Percentiles rank a stretch among this genome's conserved stretches.
Conservation (phyloP, 495 filamentous ascomycete species). For the Clohesyomyces aquaticus region DNA sequence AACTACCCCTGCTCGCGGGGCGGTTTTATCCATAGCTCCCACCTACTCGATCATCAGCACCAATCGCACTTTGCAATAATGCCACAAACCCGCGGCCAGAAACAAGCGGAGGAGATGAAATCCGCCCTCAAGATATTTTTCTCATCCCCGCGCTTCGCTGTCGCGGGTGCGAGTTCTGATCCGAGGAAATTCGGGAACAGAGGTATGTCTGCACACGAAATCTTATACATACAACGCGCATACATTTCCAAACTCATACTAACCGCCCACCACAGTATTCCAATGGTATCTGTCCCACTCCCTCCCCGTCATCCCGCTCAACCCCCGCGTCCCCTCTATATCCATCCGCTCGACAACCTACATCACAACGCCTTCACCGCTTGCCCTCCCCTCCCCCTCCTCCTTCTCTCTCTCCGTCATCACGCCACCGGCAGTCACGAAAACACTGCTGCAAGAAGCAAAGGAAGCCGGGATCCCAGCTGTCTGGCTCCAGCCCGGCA, state of each 20-base stretch:
- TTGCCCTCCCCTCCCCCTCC: constrained; percentile 62
- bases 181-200: constrained; percentile 89
- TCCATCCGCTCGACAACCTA: constrained; percentile 57
- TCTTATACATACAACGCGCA: too few species aligned
- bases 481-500: constrained; percentile 93
- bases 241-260: too few species aligned
- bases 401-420: constrained; percentile 83
- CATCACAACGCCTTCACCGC: constrained; percentile 66
- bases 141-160: constrained; percentile 77
- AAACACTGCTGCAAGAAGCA: constrained; percentile 73
- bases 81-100: constrained; percentile 7
- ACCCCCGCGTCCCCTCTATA: constrained; percentile 70
- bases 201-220: constrained; percentile 64
- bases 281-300: constrained; percentile 81
- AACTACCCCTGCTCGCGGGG: too few species aligned
- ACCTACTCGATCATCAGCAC: too few species aligned
- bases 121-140: constrained; percentile 78
- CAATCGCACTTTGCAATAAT: too few species aligned
- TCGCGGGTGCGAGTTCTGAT: constrained; percentile 87
- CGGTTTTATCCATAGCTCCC: too few species aligned
- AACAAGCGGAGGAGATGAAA: constrained; percentile 47
- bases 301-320: constrained; percentile 80
- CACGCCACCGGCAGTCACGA: constrained; percentile 78
- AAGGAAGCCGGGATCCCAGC: constrained; percentile 74
- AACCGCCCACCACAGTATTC: constrained; percentile 73